Base-by-base conservation (phyloP, 2,329 filamentous ascomycete species). In the Cryphonectria naterciae region DNA sequence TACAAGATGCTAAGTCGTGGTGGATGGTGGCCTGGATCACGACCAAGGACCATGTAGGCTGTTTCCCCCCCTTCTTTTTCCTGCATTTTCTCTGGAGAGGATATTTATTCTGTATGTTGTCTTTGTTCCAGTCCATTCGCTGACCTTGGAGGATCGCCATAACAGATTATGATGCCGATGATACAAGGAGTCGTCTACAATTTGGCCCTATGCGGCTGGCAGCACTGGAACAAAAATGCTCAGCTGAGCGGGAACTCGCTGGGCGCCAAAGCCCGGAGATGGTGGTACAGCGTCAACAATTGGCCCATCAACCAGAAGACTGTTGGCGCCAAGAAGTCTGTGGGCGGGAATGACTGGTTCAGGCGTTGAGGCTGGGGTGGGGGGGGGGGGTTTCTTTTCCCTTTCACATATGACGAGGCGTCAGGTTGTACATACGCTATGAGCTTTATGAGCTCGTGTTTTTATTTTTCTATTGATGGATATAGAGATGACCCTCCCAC, bases 251-350 rank as follows among this genome's bases (percentile, higher is more conserved):
- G 96, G 11, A 89, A 89, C 75, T 91, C 89, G 37, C 83, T 93
- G 22, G 96, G 96, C 32, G 93, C 93, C 8, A 89, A 88, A 75
- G 83, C 96, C 65, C 87, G 96, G 76, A 86, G 94, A 75, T 98
- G 95, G 96, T 99, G 96, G 95, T 98, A 94, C 84, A 89, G 88
- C 32, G 93, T 97, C 25, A 98, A 98, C 78, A 94, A 97, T 77
- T 98, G 96, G 96, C 85, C 87, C 65, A 81, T 95, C 70, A 74
- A 77, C 5, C 77, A 82, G 69, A 74, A 75, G 69, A 62, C 68
- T 52, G 49, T 64, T 65, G 39, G 67, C 28, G 19, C 65, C 22
- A 71, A 60, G 32, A 49, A n/a, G 43, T 25, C 63, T 35, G 8
- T 35, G 17, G 63, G 63, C 25, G 66, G 54, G 32, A 72, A 71